Evolutionary conservation across 2,329 filamentous ascomycete genomes (phyloP).

Genomic region (Drechslerella dactyloides): DNA sequence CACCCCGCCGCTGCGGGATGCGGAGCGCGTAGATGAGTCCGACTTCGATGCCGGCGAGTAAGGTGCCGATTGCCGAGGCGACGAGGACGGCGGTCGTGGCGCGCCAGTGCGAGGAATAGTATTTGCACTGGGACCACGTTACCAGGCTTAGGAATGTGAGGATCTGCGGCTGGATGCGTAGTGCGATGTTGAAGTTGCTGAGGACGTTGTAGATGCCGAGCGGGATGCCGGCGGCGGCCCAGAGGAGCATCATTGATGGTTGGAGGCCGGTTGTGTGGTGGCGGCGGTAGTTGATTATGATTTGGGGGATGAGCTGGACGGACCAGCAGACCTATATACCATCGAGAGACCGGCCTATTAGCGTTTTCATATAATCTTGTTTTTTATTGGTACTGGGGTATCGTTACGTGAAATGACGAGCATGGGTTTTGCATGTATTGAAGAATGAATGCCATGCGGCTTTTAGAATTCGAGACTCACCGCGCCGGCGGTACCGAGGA

Average conservation of each 20-base stretch:
- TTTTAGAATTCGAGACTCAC: too few species aligned
- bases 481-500: slow-evolving; percentile 67
- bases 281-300: slow-evolving; percentile 70
- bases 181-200: slow-evolving; percentile 59
- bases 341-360: too few species aligned
- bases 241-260: slow-evolving; percentile 74
- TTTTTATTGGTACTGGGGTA: too few species aligned
- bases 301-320: slow-evolving; percentile 73
- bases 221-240: slow-evolving; percentile 71
- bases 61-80: slow-evolving; percentile 62
- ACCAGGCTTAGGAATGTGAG: slow-evolving; percentile 60
- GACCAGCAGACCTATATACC: slow-evolving; percentile 68
- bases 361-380: too few species aligned
- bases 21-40: slow-evolving; percentile 67
- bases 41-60: slow-evolving; percentile 68
- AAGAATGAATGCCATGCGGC: too few species aligned
- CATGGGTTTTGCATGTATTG: too few species aligned
- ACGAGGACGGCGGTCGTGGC: slow-evolving; percentile 62
- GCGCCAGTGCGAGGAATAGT: slow-evolving; percentile 66
- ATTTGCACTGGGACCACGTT: slow-evolving; percentile 61
- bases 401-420: too few species aligned
- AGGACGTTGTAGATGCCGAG: slow-evolving; percentile 65
- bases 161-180: slow-evolving; percentile 61
- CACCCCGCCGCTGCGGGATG: slow-evolving; percentile 59
- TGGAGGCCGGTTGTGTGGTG: slow-evolving; percentile 72